A percentile compares a stretch with the other conserved stretches of the same genome.
Evolutionary conservation across 768 basidiomycete species (phyloP).

Genomic region (Tremella mesenterica): DNA sequence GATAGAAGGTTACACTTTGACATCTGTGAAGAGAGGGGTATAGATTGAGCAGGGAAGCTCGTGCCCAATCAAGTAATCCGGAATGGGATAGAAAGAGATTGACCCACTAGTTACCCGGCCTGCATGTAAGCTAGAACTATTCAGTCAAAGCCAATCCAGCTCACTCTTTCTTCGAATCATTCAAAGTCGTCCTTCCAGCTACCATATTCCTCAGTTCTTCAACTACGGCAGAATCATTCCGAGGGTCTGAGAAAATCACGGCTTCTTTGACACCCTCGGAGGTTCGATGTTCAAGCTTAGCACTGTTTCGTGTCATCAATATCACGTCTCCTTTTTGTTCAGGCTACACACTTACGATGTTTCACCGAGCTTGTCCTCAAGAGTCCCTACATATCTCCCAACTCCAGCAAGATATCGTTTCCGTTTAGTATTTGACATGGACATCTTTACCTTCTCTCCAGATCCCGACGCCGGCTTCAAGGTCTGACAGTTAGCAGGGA

Average conservation of each 20-base stretch:
- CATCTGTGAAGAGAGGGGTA: background rate
- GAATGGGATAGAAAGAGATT: constrained; percentile 1
- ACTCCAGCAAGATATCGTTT: constrained; percentile 8
- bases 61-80: constrained; percentile 6
- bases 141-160: constrained; percentile 1
- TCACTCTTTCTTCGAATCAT: constrained; percentile 40
- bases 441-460: constrained; percentile 3
- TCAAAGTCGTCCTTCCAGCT: constrained; percentile 28
- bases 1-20: background rate
- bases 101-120: constrained; percentile 38
- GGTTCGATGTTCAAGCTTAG: background rate
- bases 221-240: constrained; percentile 23
- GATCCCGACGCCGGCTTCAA: background rate
- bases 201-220: constrained; percentile 42
- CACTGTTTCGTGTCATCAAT: background rate
- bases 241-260: constrained; percentile 21
- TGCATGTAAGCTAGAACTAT: constrained; percentile 3
- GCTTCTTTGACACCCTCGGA: constrained; percentile 11
- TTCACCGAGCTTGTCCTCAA: background rate
- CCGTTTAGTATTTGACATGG: background rate
- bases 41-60: background rate
- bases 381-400: background rate
- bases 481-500: background rate
- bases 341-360: background rate
- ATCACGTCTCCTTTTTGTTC: background rate